Base-by-base conservation (phyloP, 345 rosid genomes). In the Euphorbia peplus region DNA sequence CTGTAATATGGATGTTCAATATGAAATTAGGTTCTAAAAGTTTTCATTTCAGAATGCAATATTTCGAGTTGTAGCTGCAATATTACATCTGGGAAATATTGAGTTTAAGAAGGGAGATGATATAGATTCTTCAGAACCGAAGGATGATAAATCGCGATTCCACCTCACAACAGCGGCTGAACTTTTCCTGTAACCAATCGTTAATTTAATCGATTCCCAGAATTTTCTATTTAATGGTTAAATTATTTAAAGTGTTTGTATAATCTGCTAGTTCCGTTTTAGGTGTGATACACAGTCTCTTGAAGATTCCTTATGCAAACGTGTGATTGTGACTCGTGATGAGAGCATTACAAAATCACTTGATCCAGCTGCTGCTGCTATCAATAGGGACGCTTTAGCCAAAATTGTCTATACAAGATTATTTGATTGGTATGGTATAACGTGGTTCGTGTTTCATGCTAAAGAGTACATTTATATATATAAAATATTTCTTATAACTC, bases 251-350 rank as follows among this genome's bases (percentile, higher is more conserved):
- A 58, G 67, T 41, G 68, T 60, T 60, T 64, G 29, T 58, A 60
- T 75, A 67, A 77, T 64, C 28, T 12, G 42, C 53, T 50, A 59
- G 67, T 66, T 60, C 62, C 78, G 29, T 76, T n/a, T 66, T 79
- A 95, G 99, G 99, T 95, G 98, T 67, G 87, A 95, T 84, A 89
- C 60, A 60, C 87, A 86, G 80, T 83, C 88, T 56, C 88, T 95
- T 24, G 98, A 90, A 87, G 96, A 91, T 89, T 91, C 98, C 73
- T 84, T 95, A 47, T 95, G 99, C 83, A 90, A 92, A 71, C 98
- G 97, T 71, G 92, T 90, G 46, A 95, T 95, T 70, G 93, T 78
- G 67, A 95, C 99, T 55, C 98, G 98, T 75, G 99, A 92, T 78
- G 99, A 95, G 75, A 91, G 90, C 74, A 95, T 95, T 72, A 87